phyloP scores from a whole-genome alignment of 441 rosid genomes.

The Viola pubescens region DNA sequence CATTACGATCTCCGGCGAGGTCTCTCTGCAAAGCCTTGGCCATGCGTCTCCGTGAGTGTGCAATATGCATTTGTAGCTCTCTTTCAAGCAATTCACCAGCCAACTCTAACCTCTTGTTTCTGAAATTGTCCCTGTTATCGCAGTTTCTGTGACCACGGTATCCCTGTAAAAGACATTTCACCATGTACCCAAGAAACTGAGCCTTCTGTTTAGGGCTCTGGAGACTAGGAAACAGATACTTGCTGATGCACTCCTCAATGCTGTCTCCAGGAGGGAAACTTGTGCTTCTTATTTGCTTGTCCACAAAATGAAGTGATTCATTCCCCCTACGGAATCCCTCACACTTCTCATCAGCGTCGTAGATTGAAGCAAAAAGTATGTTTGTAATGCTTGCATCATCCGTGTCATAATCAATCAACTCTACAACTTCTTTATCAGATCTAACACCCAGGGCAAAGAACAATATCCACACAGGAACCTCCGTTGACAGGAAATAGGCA shows the following conservation, averaged over 20 bases:
- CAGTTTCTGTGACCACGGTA: conserved; percentile 62
- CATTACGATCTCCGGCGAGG: conserved; percentile 53
- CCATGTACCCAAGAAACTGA: conserved; percentile 81
- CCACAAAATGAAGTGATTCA: conserved; percentile 33
- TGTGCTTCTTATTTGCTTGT: conserved; percentile 32
- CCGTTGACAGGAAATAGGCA: conserved; percentile 69
- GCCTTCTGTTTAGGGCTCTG: conserved; percentile 57
- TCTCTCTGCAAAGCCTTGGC: conserved; percentile 64
- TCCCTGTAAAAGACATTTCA: conserved; percentile 67
- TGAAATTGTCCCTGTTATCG: conserved; percentile 75
- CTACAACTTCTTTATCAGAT: conserved; percentile 63
- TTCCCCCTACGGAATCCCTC: conserved; percentile 33
- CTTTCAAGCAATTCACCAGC: conserved; percentile 86
- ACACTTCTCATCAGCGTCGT: conserved; percentile 54
- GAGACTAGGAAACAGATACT: conserved; percentile 64
- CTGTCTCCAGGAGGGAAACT: conserved; percentile 69
- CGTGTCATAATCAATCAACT: conserved; percentile 48
- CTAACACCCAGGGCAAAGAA: conserved; percentile 77
- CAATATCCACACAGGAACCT: conserved; percentile 71
- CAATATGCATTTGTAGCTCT: conserved; percentile 69
- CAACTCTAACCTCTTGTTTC: conserved; percentile 81
- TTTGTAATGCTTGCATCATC: conserved; percentile 53
- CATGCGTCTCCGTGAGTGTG: conserved; percentile 71
- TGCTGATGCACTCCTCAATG: conserved; percentile 45
- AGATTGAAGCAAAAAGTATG: conserved; percentile 54